Conservation (phyloP, 805 yeast species). For the Isabelozyma rhagii region DNA sequence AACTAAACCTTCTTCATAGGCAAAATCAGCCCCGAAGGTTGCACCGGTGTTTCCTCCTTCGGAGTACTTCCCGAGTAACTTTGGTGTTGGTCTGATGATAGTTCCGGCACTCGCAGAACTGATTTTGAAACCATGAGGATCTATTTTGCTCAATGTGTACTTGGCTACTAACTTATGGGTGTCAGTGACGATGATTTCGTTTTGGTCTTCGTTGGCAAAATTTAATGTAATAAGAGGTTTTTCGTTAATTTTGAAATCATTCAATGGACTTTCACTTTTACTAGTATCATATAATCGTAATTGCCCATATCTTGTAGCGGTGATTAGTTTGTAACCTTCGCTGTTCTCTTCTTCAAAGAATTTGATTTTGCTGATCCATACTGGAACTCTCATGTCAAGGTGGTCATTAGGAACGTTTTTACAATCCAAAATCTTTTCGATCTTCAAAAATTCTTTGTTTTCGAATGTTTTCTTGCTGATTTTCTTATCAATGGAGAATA, state of each 20-base stretch:
- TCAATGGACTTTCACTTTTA: conserved; percentile 65
- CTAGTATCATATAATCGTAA: conserved; percentile 69
- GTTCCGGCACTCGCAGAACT: conserved; percentile 46
- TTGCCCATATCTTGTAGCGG: conserved; percentile 75
- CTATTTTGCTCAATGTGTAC: conserved; percentile 37
- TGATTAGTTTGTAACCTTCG: conserved; percentile 49
- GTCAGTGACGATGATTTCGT: conserved; percentile 66
- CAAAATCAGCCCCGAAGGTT: conserved; percentile 62
- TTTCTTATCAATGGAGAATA: conserved; percentile 23
- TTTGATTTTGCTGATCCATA: conserved; percentile 65
- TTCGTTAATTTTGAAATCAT: conserved; percentile 52
- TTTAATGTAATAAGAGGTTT: conserved; percentile 49
- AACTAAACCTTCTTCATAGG: conserved; percentile 40
- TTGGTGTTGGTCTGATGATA: conserved; percentile 44
- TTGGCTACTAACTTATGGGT: conserved; percentile 62
- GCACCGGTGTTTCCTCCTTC: conserved; percentile 59
- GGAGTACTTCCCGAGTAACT: conserved; percentile 59
- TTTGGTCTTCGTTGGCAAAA: conserved; percentile 29
- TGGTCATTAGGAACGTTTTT: conserved; percentile 81
- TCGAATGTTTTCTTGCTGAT: conserved; percentile 13
- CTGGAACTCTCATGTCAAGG: conserved; percentile 76
- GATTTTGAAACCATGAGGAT: conserved; percentile 31
- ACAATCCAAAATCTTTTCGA: conserved; percentile 55
- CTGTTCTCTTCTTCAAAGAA: conserved; percentile 38
- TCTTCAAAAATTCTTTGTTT: conserved; percentile 16